phyloP scores from a whole-genome alignment of 345 rosid genomes.

The Brassica rapa region DNA sequence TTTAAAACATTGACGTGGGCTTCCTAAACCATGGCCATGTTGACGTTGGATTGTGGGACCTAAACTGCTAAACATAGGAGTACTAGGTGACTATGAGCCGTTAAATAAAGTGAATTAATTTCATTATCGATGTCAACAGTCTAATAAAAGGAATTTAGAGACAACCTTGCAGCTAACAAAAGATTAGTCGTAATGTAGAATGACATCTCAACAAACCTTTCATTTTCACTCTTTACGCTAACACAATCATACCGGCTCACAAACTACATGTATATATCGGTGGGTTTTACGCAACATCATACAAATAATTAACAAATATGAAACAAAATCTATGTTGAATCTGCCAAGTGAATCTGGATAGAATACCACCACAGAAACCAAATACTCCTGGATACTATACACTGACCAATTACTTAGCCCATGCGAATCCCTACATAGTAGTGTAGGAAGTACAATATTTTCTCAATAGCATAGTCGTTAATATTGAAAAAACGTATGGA shows the following conservation, averaged over 20 bases:
- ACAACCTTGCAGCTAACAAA: conserved; percentile 34
- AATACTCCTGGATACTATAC: neutral
- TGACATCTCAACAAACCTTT: conserved; percentile 3
- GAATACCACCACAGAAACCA: neutral
- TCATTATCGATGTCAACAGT: neutral
- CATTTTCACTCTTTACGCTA: neutral
- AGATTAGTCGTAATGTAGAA: conserved; percentile 6
- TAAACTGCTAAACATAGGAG: neutral
- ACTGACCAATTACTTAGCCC: neutral
- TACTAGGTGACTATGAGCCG: conserved; percentile 6
- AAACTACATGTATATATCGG: neutral
- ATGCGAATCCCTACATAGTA: neutral
- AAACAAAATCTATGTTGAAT: neutral
- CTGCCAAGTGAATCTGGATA: neutral
- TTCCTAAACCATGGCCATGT: neutral
- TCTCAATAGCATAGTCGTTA: neutral
- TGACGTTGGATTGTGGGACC: neutral
- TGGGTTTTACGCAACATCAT: neutral
- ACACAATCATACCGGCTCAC: neutral
- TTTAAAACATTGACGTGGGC: neutral
- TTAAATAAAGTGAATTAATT: neutral
- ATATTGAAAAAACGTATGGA: neutral
- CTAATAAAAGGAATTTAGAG: conserved; percentile 11
- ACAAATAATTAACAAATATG: neutral
- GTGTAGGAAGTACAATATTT: neutral